Evolutionary conservation across 2,329 filamentous ascomycete genomes (phyloP), one percentile per base, ranked within the genome.

Genomic region (Fusarium sp.): DNA sequence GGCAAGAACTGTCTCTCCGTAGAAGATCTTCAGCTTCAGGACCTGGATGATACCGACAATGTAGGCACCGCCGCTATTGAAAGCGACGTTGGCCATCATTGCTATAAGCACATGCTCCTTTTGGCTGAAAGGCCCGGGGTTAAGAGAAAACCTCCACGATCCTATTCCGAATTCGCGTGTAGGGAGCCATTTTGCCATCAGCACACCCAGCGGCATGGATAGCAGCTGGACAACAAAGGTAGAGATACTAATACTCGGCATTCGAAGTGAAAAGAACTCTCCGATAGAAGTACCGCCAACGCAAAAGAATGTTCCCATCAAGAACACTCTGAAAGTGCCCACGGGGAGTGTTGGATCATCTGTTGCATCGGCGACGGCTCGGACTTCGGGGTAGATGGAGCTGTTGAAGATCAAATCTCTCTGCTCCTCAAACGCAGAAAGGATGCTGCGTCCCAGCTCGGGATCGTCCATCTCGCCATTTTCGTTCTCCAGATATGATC

Each of bases 81-180:
- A 83, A 0, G 82, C 80, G 0, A 85, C 85, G 73, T 89, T 89
- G 34, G 89, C 85, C 84, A 87, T 87, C 63, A 87, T 84, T n/a
- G 83, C 83, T 48, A 88, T 83, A 6, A 88, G 75, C 70, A 86
- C 82, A 69, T 88, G 86, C 69, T 89, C 86, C 68, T 88, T 89
- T 60, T 83, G 83, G 61, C 81, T 85, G 72, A 88, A 88, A 0
- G 81, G 81, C 0, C 85, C 84, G 0, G 85, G 84, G 58, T 87
- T 87, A 7, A 81, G 68, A 0, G 73, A 78, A 23, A 83, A 80
- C 6, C 75, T 67, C 15, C 65, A 64, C 1, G 27, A 30, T 6
- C 54, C 47, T 2, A 68, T 4, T 1, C 41, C 9, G 7, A 74
- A 66, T 7, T 16, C 52, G 6, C 40, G 62, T 7, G 12, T 23